Conservation (phyloP, 129 eudicot species). For the Helianthus tuberosus region DNA sequence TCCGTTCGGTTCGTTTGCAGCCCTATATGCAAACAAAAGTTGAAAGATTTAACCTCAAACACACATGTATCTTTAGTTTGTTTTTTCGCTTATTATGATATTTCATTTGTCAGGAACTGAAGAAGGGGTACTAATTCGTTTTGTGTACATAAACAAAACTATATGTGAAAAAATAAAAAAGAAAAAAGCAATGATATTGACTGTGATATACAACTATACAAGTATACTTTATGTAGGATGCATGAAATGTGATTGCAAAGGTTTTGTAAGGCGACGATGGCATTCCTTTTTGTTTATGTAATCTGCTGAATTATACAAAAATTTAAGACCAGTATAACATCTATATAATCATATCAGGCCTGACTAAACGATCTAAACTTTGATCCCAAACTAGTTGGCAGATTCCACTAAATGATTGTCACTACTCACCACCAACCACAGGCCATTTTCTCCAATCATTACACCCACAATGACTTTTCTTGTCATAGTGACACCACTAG, state of each 20-base stretch:
- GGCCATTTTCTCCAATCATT: not conserved
- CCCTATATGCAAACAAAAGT: not conserved
- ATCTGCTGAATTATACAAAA: not conserved
- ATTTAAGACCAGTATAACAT: not conserved
- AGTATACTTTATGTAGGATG: not conserved
- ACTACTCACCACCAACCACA: not conserved
- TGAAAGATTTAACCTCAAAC: slow-evolving; percentile 16
- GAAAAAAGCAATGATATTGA: not conserved
- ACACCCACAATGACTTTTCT: not conserved
- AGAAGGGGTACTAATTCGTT: not conserved
- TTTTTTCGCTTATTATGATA: not conserved
- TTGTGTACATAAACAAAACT: not conserved
- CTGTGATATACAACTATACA: not conserved
- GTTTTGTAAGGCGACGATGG: not conserved
- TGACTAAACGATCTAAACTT: not conserved
- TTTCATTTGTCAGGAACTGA: not conserved
- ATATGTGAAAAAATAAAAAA: not conserved
- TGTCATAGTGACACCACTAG: slow-evolving; percentile 4
- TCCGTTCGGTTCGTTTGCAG: no score
- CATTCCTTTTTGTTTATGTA: not conserved
- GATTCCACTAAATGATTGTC: not conserved
- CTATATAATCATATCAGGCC: not conserved
- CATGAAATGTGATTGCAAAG: not conserved
- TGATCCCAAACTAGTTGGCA: not conserved
- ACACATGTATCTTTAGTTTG: slow-evolving; percentile 6